phyloP scores from a whole-genome alignment of 148 eudicot genomes.

The Spergularia bocconei region DNA sequence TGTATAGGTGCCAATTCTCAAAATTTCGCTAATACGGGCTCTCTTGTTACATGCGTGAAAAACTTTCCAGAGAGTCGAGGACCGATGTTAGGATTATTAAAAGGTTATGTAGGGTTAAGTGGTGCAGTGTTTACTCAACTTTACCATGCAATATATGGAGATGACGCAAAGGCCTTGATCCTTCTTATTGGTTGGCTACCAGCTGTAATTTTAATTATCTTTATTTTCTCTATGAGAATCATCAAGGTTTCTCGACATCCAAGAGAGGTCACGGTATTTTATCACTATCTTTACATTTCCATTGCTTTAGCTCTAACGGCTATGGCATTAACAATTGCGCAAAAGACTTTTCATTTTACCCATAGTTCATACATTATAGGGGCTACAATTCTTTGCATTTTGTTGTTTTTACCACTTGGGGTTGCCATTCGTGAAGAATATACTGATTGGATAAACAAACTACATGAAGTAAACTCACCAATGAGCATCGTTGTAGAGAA shows the following conservation, averaged over 20 bases:
- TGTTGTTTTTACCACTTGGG: too few relatives aligned
- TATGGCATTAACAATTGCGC: too few relatives aligned
- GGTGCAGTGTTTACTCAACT: constrained; percentile 40
- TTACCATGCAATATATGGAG: constrained; percentile 34
- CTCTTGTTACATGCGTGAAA: constrained; percentile 36
- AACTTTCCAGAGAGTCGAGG: constrained; percentile 41
- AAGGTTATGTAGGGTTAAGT: constrained; percentile 37
- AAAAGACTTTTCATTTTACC: too few relatives aligned
- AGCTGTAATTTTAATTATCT: constrained; percentile 29
- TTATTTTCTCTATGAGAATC: constrained; percentile 20
- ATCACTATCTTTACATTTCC: constrained; percentile 34
- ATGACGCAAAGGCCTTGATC: constrained; percentile 30
- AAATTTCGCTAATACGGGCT: constrained; percentile 39
- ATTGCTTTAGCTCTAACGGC: constrained; percentile 4
- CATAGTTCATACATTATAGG: too few relatives aligned
- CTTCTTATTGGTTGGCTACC: constrained; percentile 39
- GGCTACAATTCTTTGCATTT: too few relatives aligned
- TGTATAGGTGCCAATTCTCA: constrained; percentile 44
- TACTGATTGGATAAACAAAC: too few relatives aligned
- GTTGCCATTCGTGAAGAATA: too few relatives aligned
- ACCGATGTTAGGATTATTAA: constrained; percentile 33
- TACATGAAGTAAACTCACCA: too few relatives aligned
- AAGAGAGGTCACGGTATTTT: constrained; percentile 36
- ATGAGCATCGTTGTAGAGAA: too few relatives aligned
- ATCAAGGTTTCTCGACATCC: constrained; percentile 25